Base-by-base conservation (phyloP, 1,139 yeast species). In the Sugiyamaella neomexicana region DNA sequence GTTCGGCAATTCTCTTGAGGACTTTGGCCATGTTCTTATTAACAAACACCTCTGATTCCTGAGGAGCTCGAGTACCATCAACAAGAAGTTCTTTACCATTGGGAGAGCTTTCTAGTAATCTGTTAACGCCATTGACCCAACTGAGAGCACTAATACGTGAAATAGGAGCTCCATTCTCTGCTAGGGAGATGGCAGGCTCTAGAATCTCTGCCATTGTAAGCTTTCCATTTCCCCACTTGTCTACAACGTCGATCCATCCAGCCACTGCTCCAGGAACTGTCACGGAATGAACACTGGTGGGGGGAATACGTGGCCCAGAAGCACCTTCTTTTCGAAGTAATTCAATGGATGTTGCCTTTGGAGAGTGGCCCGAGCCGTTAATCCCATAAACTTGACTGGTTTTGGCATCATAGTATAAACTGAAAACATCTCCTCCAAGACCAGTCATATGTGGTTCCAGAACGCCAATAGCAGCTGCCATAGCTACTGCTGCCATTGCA, bases 361-460 rank as follows among this genome's bases (percentile, higher is more conserved):
- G 86, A 1, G 91, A 76, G 55, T 88, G 76, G 7, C 96, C 96
- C 40, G 89, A 81, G 3, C 93, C 96, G 67, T 87, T 88, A 60
- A 88, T 65, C 0, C 93, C 95, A 55, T 75, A 72, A 0, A 86
- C 87, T 55, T 75, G 72, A 54, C 77, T 75, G 23, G 78, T 73
- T 36, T 70, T 63, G 37, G 77, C 76, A 44, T 81, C 77, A 68
- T 83, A 85, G 65, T 75, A 83, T 49, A 87, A 71, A 1, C 84
- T 81, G 72, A 86, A 88, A 58, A 88, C 84, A 66, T 88, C 96
- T 32, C 95, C 95, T 2, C 95, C 96, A 54, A 87, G 78, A 12
- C 95, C 95, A 0, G 93, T 87, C 58, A 89, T 83, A 32, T 80
- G 79, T 0, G 95, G 95, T 65, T 88, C 96, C 2, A 84, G 73